Evolutionary conservation across 129 eudicot genomes (phyloP), one percentile per base, ranked within the genome.

Genomic region (Artemisia tridentata): DNA sequence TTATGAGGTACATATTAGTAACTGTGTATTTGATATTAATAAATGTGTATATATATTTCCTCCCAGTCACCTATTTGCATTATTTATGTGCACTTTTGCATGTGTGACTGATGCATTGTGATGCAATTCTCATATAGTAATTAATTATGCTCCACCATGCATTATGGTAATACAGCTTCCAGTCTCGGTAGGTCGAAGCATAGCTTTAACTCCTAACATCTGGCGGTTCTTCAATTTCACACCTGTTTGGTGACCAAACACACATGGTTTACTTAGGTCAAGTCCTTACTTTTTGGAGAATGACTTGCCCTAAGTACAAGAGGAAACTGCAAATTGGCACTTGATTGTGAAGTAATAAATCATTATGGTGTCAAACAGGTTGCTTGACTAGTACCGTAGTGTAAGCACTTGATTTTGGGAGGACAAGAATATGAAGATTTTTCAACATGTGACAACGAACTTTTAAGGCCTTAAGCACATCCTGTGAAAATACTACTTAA

Each of bases 231-330:
- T 31, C 17, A 52, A 15, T 61, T 61, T 51, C 57, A 61, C 46
- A 49, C 23, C 61, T 38, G 18, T 54, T 56, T 56, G 79, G 53
- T 55, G 79, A 50, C 38, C 57, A 45, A 52, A 23, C 71, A 51
- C 59, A 6, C 25, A 38, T 6, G 23, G 2, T 41, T 65, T 74
- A 65, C 16, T 41, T 38, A 38, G 45, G 45, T 18, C 17, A 63
- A 63, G 68, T 63, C 25, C 62, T 16, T 50, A 1, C 13, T 51
- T 68, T 49, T 68, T 45, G 15, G 61, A 15, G 38, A 15, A 47
- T n/a, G 48, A 25, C 12, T 63, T 41, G 3, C 52, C 27, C 17
- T 41, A 18, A 49, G 17, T 63, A 43, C 51, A 31, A 63, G 21
- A 34, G 25, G 11, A 63, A 63, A 34, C 29, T 5, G 9, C 16